Evolutionary conservation across 148 eudicot genomes (phyloP), one percentile per base, ranked within the genome.

Genomic region (Talinum fruticosum): DNA sequence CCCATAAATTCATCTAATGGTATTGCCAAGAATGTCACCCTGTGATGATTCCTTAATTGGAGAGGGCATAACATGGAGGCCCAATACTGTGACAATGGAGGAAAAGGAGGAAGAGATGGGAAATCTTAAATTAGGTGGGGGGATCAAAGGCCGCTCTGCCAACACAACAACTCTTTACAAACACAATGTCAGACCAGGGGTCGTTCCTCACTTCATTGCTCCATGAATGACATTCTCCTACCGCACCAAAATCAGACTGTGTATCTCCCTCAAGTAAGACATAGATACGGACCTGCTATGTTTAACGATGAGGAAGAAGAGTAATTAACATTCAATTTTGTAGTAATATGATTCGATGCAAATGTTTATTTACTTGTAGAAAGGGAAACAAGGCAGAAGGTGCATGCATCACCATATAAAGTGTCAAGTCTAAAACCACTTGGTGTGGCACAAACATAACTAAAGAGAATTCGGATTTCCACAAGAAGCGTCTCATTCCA

Each of bases 131-230:
- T 57, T 35, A 34, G 26, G n/a, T n/a, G n/a, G 49, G 68, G 69
- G 80, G 23, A 57, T 37, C 10, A 57, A 45, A 36, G 36, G 67
- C 30, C 59, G 41, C 36, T 70, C 21, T 70, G 38, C 70, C 53
- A 21, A 71, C 51, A 71, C 41, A 19, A 70, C 35, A 54, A 37
- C 49, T 53, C 79, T 78, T 61, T 71, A 78, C 54, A 76, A 32
- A 66, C 66, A 38, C 59, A 15, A 69, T 19, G 67, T 69, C 10
- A 35, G 37, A 57, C 53, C 30, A 37, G 26, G 80, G 74, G 45
- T 65, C 29, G 24, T 4, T 78, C 36, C 74, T 53, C 66, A 70
- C 21, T 57, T 30, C 34, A 24, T 47, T 67, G 37, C 74, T 70
- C 33, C 18, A 36, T 61, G 37, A 71, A 66, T 71, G 61, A 37